These are phyloP conservation scores for Penicilliopsis zonata DNA, from an alignment of 495 filamentous ascomycete species.

Conservation along the genomic window DNA sequence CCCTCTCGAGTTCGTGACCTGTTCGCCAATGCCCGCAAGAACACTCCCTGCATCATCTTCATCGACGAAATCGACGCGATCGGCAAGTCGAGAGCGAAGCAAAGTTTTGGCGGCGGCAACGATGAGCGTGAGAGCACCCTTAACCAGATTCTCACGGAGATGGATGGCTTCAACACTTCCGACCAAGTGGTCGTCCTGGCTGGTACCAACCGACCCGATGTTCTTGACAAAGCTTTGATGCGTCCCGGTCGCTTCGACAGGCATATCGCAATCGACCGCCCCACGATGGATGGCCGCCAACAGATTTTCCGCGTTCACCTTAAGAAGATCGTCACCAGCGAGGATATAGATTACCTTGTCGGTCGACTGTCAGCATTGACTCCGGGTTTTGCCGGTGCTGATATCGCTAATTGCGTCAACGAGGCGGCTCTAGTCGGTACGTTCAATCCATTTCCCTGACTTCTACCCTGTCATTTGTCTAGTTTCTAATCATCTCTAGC, in stretches of 20 bases:
- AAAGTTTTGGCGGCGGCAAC: slow-evolving; percentile 73
- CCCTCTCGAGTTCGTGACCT: slow-evolving; percentile 90
- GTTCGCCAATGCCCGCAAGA: slow-evolving; percentile 89
- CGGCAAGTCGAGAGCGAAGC: slow-evolving; percentile 73
- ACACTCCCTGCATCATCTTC: slow-evolving; percentile 97
- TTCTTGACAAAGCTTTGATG: slow-evolving; percentile 92
- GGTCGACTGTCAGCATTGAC: slow-evolving; percentile 85
- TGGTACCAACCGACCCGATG: slow-evolving; percentile 88
- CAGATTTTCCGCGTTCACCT: slow-evolving; percentile 94
- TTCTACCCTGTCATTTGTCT: slow-evolving; percentile 4
- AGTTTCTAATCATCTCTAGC: slow-evolving; percentile 42
- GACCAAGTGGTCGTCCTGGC: slow-evolving; percentile 98
- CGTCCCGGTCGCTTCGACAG: slow-evolving; percentile 93
- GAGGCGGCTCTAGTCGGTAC: slow-evolving; percentile 94
- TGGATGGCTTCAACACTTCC: slow-evolving; percentile 97
- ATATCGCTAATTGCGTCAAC: slow-evolving; percentile 97
- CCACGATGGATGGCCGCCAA: slow-evolving; percentile 92
- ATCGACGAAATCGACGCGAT: slow-evolving; percentile 99
- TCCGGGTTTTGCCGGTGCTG: slow-evolving; percentile 91
- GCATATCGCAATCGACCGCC: slow-evolving; percentile 84
- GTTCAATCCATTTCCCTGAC: slow-evolving; percentile 18
- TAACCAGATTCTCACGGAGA: slow-evolving; percentile 97
- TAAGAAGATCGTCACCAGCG: slow-evolving; percentile 80
- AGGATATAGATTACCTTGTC: slow-evolving; percentile 75
- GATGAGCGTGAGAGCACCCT: slow-evolving; percentile 94